Evolutionary conservation across 1,284 basidiomycete genomes (phyloP).

Genomic region (Ceratobasidium theobromae): DNA sequence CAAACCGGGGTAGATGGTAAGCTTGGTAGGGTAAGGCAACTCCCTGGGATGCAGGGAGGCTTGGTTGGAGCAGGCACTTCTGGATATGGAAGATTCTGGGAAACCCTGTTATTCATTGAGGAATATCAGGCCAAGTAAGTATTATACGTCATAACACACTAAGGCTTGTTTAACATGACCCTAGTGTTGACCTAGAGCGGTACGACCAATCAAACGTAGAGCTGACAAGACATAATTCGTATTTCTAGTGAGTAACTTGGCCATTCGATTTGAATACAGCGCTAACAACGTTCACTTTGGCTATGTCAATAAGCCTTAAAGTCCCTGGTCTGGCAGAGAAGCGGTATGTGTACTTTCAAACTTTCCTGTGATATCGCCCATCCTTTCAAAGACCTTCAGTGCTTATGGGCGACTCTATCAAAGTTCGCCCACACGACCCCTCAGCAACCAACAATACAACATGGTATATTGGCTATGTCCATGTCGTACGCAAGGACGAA

Average conservation of each 20-base stretch:
- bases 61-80: constrained; percentile 36
- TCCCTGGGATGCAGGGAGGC: constrained; percentile 37
- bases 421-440: constrained; percentile 49
- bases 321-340: constrained; percentile 68
- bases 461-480: constrained; percentile 61
- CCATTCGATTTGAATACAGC: background rate
- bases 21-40: constrained; percentile 10
- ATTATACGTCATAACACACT: background rate
- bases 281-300: background rate
- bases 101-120: constrained; percentile 58
- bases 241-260: constrained; percentile 50
- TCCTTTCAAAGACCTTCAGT: constrained; percentile 47
- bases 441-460: constrained; percentile 46
- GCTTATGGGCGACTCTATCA: constrained; percentile 43
- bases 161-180: background rate
- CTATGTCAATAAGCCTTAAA: constrained; percentile 50
- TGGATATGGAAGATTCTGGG: constrained; percentile 53
- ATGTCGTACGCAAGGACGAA: constrained; percentile 52
- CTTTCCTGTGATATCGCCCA: constrained; percentile 60
- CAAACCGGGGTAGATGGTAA: constrained; percentile 10
- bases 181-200: constrained; percentile 51
- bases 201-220: constrained; percentile 55
- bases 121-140: constrained; percentile 60
- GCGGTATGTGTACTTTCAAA: constrained; percentile 39
- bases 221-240: constrained; percentile 44